phyloP scores from a whole-genome alignment of 1,284 basidiomycete genomes.

The Ganoderma leucocontextum region DNA sequence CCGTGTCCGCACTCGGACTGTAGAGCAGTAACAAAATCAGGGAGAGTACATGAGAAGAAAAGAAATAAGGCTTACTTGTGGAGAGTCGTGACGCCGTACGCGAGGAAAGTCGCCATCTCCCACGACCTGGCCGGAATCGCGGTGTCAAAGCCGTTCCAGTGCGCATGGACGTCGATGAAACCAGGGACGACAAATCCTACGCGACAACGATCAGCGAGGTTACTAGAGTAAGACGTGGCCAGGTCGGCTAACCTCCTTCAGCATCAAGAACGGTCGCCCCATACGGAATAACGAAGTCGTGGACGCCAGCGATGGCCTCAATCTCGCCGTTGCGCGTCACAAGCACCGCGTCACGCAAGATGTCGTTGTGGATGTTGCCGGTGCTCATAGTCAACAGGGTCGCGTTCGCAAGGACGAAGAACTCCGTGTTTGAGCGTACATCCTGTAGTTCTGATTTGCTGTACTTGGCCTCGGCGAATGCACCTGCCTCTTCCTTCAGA shows the following conservation, averaged over 20 bases:
- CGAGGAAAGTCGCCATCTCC: constrained; percentile 78
- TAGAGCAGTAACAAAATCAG: constrained; percentile 5
- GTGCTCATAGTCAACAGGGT: constrained; percentile 72
- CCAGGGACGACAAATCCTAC: constrained; percentile 72
- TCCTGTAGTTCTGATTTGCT: constrained; percentile 18
- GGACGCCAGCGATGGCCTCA: constrained; percentile 52
- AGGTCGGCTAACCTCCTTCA: constrained; percentile 58
- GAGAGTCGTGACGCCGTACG: constrained; percentile 79
- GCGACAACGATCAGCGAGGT: background rate
- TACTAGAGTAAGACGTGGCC: background rate
- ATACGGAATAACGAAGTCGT: constrained; percentile 49
- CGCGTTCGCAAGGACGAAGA: constrained; percentile 69
- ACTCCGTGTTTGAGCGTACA: constrained; percentile 46
- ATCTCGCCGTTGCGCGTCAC: constrained; percentile 65
- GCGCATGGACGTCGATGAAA: constrained; percentile 79
- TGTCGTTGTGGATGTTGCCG: constrained; percentile 51
- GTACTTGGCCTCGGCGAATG: constrained; percentile 33
- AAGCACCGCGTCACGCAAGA: constrained; percentile 60
- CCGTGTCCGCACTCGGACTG: constrained; percentile 71
- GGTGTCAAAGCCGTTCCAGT: constrained; percentile 65
- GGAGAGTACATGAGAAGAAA: background rate
- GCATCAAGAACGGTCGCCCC: constrained; percentile 63
- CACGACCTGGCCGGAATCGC: constrained; percentile 70
- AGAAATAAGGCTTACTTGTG: constrained; percentile 63
- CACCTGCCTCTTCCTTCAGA: constrained; percentile 58